These are phyloP conservation scores for Rhynchosporium secalis DNA, from an alignment of 2,329 filamentous ascomycete genomes.

Conservation along the genomic window DNA sequence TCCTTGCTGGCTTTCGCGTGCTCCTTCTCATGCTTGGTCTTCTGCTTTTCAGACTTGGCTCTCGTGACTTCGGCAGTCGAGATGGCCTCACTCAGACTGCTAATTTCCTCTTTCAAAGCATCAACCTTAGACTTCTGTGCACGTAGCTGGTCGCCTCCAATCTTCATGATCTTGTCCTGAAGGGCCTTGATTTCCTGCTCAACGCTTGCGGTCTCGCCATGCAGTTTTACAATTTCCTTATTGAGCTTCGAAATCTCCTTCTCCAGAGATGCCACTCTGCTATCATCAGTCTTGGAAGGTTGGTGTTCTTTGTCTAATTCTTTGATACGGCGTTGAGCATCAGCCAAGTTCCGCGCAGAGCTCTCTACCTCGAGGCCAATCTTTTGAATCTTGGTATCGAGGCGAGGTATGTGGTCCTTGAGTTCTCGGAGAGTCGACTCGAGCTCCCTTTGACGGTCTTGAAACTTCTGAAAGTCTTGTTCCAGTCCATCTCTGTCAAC, in stretches of 20 bases:
- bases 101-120: conserved; percentile 80
- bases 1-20: conserved; percentile 77
- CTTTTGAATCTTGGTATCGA: conserved; percentile 92
- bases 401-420: conserved; percentile 73
- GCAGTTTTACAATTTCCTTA: conserved; percentile 77
- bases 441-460: conserved; percentile 78
- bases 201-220: conserved; percentile 80
- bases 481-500: conserved; percentile 83
- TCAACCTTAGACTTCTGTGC: conserved; percentile 91
- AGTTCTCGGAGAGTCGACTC: conserved; percentile 72
- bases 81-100: conserved; percentile 75
- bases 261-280: conserved; percentile 68
- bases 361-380: conserved; percentile 86
- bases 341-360: conserved; percentile 76
- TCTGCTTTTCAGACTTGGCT: conserved; percentile 92
- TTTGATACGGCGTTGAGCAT: conserved; percentile 80
- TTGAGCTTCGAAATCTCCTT: conserved; percentile 76
- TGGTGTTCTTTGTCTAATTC: conserved; percentile 82
- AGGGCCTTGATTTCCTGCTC: conserved; percentile 91
- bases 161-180: conserved; percentile 97
- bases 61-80: conserved; percentile 85
- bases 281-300: conserved; percentile 77
- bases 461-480: conserved; percentile 78
- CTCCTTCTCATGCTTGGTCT: conserved; percentile 82
- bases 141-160: conserved; percentile 89